Percentiles rank a stretch among this genome's conserved stretches.
Conservation (phyloP, 1,139 yeast genomes). For the Blastobotrys elegans region DNA sequence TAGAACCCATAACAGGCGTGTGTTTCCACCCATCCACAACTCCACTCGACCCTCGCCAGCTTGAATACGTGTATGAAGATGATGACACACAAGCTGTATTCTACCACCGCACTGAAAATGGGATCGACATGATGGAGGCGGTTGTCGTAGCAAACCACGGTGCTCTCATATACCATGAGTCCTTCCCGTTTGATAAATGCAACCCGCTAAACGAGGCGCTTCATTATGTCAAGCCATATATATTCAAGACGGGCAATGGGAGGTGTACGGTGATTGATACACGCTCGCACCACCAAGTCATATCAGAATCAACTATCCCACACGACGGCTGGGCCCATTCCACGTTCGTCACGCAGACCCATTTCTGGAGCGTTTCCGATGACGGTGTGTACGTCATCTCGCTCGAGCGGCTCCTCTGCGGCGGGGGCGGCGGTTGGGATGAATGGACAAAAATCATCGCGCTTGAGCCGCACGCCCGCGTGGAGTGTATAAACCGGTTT, state of each 20-base stretch:
- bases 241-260: neutral
- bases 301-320: neutral
- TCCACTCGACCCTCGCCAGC: neutral
- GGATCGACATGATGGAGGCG: neutral
- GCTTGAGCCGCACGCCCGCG: neutral
- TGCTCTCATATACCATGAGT: neutral
- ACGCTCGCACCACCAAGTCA: neutral
- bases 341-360: slow-evolving; percentile 6
- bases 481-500: slow-evolving; percentile 5
- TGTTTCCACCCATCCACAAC: neutral
- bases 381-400: slow-evolving; percentile 1
- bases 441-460: neutral
- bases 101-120: neutral
- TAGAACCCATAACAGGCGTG: neutral
- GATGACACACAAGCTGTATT: neutral
- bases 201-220: slow-evolving; percentile 2
- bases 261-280: neutral
- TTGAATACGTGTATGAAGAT: neutral
- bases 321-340: neutral
- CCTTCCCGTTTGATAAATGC: slow-evolving; percentile 3
- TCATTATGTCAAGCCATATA: slow-evolving; percentile 3
- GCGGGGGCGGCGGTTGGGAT: neutral
- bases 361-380: neutral
- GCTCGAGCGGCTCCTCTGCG: neutral
- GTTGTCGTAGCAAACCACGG: neutral